Evolutionary conservation across 2,329 filamentous ascomycete genomes (phyloP), one percentile per base, ranked within the genome.

Genomic region (Gaeumannomyces tritici): DNA sequence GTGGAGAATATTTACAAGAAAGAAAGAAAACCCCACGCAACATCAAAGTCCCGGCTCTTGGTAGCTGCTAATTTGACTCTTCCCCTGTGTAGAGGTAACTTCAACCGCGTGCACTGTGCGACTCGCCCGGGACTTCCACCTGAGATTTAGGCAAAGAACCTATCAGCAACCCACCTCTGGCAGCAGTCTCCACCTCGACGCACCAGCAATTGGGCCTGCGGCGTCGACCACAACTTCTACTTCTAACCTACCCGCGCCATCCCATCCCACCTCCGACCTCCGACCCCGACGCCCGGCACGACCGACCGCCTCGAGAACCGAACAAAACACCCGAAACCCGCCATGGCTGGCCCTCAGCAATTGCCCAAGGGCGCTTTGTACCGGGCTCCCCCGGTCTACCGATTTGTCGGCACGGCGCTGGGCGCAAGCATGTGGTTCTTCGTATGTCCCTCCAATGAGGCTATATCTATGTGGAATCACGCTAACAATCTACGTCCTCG

Each of bases 371-470:
- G 60, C 64, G 67, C 56, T 64, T 66, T 51, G 62, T 66, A 27
- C 79, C 81, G 66, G 80, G 81, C 67, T 65, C 77, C 79, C 54
- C 75, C 76, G 60, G 73, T 96, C 67, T 96, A 98, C 81, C 86
- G 91, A 73, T 89, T 93, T 76, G 84, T 88, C 63, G 93, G 90
- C 58, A 97, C 91, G 57, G 90, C 88, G 65, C 82, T 99, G 66
- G 90, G 92, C 69, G 95, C 95, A 62, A 90, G 89, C 79, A 99
- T 98, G 95, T 99, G 95, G 95, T 98, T 99, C 79, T 99, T 95
- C 76, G 93, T 98, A 85, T 73, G 89, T 80, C 64, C 59, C 63
- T 63, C 21, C n/a, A 18, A n/a, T 27, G 42, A n/a, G 26, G 7
- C 42, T 35, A 1, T 26, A 27, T 11, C 6, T 54, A 11, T 9